Base-by-base conservation (phyloP, 2,329 filamentous ascomycete species). In the Xylariales sp. region DNA sequence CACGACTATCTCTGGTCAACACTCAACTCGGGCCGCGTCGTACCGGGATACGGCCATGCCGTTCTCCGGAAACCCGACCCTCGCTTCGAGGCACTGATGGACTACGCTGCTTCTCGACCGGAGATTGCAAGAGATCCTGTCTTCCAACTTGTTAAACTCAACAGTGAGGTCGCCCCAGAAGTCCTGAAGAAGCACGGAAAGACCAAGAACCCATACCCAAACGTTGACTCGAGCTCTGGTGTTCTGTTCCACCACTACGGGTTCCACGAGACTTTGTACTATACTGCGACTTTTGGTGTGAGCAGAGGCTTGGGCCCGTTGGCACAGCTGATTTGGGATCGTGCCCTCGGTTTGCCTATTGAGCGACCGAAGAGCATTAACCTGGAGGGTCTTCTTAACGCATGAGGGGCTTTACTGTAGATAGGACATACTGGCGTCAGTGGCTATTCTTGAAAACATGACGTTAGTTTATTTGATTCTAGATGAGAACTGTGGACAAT, bases 301-400 rank as follows among this genome's bases (percentile, higher is more conserved):
- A 82, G 77, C 46, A 70, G 81, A 52, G 81, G 81, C 40, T 72
- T 98, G 12, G 93, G 93, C 6, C 93, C 93, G 16, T 74, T 98
- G 36, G 89, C 89, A 31, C 93, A 98, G 67, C 75, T 98, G 50
- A 85, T 98, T 62, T 97, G 93, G 93, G 91, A 97, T 64, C 80
- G 93, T 37, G 90, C 90, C 12, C 69, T 98, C 48, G 93, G 93
- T 40, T 72, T 97, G 60, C 93, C 93, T 9, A 98, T 98, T 58
- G 93, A 98, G 80, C 77, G 91, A 48, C 93, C 93, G 37, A 98
- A 98, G 86, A 95, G 88, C 67, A 95, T 97, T 62, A 93, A 95
- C 68, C 73, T 98, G 42, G 76, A 87, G 63, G 91, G 91, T 9
- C 70, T 98, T 52, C 69, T 95, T 4, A 33, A 40, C 12, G n/a